These are phyloP conservation scores for Coemansia nantahalensis DNA, from an alignment of 192 early-diverging fungal genomes.

Conservation along the genomic window DNA sequence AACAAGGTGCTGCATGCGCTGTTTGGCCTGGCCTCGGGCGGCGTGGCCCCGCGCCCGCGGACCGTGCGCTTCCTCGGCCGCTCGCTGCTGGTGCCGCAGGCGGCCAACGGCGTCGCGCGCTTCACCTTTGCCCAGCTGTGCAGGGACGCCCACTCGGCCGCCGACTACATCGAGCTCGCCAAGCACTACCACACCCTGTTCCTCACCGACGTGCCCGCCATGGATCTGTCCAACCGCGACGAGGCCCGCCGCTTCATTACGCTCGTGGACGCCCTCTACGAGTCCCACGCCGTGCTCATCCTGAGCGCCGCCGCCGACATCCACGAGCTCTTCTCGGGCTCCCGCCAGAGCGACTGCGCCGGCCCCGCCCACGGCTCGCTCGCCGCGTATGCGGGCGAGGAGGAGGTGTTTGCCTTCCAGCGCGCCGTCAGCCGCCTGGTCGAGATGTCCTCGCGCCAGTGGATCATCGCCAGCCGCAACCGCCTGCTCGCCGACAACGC, in stretches of 20 bases:
- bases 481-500: slow-evolving; percentile 34
- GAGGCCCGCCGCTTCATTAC: slow-evolving; percentile 94
- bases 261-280: slow-evolving; percentile 90
- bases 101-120: slow-evolving; percentile 66
- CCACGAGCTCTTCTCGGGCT: slow-evolving; percentile 68
- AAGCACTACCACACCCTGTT: slow-evolving; percentile 72
- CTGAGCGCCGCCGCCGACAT: slow-evolving; percentile 69
- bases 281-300: slow-evolving; percentile 69
- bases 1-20: slow-evolving; percentile 35
- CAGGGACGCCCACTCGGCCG: slow-evolving; percentile 68
- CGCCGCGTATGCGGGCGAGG: slow-evolving; percentile 60
- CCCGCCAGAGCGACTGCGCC: no score
- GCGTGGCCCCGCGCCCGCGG: slow-evolving; percentile 8
- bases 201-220: slow-evolving; percentile 71
- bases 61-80: slow-evolving; percentile 75
- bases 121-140: slow-evolving; percentile 81
- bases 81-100: slow-evolving; percentile 61
- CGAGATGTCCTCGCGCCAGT: slow-evolving; percentile 86
- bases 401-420: slow-evolving; percentile 96
- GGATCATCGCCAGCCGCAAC: slow-evolving; percentile 55
- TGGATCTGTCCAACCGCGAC: slow-evolving; percentile 68
- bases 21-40: slow-evolving; percentile 30
- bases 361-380: slow-evolving; percentile 37
- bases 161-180: slow-evolving; percentile 88
- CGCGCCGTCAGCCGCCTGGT: slow-evolving; percentile 86